Percentiles rank a stretch among this genome's conserved stretches.
Evolutionary conservation across 495 filamentous ascomycete species (phyloP).

Genomic region (Bacidia rubella): DNA sequence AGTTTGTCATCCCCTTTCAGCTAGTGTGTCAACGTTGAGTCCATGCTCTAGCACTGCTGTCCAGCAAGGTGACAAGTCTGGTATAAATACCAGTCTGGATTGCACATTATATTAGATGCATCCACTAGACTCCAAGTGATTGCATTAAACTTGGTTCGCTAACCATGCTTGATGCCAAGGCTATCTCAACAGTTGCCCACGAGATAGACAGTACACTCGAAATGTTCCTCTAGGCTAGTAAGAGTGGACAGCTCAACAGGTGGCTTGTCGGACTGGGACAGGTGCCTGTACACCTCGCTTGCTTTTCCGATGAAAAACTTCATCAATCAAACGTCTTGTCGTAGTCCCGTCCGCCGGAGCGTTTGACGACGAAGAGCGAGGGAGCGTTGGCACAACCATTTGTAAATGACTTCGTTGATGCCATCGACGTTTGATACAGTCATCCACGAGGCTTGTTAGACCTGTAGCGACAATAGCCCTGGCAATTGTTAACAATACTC

Average conservation of each 20-base stretch:
- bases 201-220: no score
- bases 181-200: no score
- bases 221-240: no score
- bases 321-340: conserved; percentile 54
- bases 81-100: no score
- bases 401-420: conserved; percentile 49
- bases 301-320: conserved; percentile 51
- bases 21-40: no score
- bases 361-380: conserved; percentile 35
- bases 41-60: no score
- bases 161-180: no score
- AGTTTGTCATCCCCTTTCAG: no score
- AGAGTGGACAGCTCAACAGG: background rate
- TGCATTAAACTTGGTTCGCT: no score
- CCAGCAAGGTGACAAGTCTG: no score
- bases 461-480: conserved; percentile 87
- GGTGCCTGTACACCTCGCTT: background rate
- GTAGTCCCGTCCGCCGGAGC: conserved; percentile 51
- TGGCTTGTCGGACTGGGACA: background rate
- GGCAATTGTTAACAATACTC: conserved; percentile 20
- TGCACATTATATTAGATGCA: no score
- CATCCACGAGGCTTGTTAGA: conserved; percentile 79
- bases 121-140: no score
- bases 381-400: conserved; percentile 39
- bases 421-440: conserved; percentile 75